These are phyloP conservation scores for Candida glaebosa DNA, from an alignment of 805 yeast genomes.

Conservation along the genomic window DNA sequence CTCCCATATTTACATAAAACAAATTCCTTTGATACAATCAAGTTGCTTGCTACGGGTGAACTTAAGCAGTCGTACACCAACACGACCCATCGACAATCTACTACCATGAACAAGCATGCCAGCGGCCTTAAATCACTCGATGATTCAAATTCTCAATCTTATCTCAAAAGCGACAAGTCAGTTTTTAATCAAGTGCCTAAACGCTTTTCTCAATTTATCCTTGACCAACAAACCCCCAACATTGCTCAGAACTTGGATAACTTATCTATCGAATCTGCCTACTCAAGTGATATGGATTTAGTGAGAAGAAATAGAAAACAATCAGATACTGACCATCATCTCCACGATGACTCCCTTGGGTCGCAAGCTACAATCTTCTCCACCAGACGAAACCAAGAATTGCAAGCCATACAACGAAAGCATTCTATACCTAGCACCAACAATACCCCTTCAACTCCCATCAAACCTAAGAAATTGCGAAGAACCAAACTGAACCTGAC, in stretches of 20 bases:
- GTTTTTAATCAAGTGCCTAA: constrained; percentile 35
- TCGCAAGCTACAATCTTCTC: constrained; percentile 45
- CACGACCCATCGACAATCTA: constrained; percentile 1
- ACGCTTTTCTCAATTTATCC: constrained; percentile 37
- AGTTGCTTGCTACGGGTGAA: background rate
- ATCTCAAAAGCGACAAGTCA: constrained; percentile 5
- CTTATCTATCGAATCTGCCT: constrained; percentile 14
- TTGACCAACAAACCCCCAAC: constrained; percentile 29
- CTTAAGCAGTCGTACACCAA: background rate
- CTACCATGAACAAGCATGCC: background rate
- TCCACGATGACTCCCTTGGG: constrained; percentile 32
- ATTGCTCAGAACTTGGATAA: constrained; percentile 17
- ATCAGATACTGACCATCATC: background rate
- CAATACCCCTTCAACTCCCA: background rate
- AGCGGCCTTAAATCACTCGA: background rate
- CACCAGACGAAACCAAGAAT: constrained; percentile 20
- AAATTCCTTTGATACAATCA: constrained; percentile 1
- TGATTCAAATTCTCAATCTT: background rate
- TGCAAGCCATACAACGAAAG: background rate
- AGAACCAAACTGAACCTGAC: background rate
- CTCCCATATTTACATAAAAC: constrained; percentile 3
- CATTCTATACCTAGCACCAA: constrained; percentile 4
- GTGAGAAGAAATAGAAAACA: background rate
- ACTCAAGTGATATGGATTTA: constrained; percentile 5
- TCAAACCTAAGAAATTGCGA: background rate